Conservation (phyloP, 805 yeast genomes). For the Huiozyma sinensis region DNA sequence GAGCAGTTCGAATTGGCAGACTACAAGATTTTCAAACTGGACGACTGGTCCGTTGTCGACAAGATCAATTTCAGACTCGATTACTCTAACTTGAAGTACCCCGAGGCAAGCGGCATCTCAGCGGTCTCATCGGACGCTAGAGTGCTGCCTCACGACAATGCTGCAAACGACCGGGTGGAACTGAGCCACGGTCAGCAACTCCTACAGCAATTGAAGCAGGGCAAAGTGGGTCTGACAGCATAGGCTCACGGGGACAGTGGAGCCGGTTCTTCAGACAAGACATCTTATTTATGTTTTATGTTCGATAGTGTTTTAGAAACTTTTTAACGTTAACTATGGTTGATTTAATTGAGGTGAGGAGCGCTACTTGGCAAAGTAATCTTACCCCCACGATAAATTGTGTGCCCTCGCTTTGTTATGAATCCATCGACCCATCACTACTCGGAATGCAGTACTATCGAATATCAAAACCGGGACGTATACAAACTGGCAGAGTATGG, state of each 20-base stretch:
- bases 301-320: no score
- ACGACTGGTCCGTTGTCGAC: constrained; percentile 35
- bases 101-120: background rate
- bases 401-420: no score
- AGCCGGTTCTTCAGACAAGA: no score
- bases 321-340: no score
- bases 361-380: no score
- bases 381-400: no score
- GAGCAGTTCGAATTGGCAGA: constrained; percentile 35
- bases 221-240: constrained; percentile 6
- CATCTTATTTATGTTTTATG: no score
- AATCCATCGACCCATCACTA: no score
- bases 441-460: no score
- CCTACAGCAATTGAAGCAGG: constrained; percentile 22
- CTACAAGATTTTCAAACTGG: constrained; percentile 34
- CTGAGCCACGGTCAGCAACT: constrained; percentile 23
- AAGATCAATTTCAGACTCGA: constrained; percentile 33
- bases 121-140: background rate
- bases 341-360: no score
- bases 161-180: background rate
- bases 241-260: background rate
- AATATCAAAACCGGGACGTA: no score
- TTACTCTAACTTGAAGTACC: constrained; percentile 16
- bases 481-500: no score
- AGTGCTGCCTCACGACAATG: background rate